Evolutionary conservation across 2,329 filamentous ascomycete species (phyloP), one percentile per base, ranked within the genome.

Genomic region (Xylariaceae sp.): DNA sequence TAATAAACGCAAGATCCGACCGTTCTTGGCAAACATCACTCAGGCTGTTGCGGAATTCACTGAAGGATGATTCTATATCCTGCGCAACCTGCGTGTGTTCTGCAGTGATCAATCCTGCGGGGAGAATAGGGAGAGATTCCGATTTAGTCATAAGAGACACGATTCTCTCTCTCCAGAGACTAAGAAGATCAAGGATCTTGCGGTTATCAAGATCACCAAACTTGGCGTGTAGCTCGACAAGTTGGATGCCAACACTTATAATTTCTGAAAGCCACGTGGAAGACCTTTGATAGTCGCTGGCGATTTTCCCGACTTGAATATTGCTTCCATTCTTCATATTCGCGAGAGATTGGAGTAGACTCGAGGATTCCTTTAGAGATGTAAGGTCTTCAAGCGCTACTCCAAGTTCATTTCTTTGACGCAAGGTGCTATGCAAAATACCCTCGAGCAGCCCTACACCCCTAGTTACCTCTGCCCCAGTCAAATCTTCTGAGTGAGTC

Each of bases 361-460:
- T 57, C 2, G 80, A 71, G 1, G 75, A 61, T 2, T 61, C 62
- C 16, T 76, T 69, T 5, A 87, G 73, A 12, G 68, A 68, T 11
- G 68, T 65, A 9, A 82, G 67, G 1, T 75, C 71, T 12, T 68
- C 70, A 3, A 78, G 63, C 11, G 75, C 68, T 16, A 73, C 63
- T 37, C 78, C 74, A 29, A 88, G 75, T 5, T 76, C 73, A 43
- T 72, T 73, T 56, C 88, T 81, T 71, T 93, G 90, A 3, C 77
- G 74, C 11, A 91, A 69, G 1, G 84, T 72, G n/a, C 86, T 76
- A 57, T 88, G 82, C 26, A 98, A 78, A 57, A 97, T 81, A 23
- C 93, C 92, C 71, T 99, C 95, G n/a, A 97, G 78, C 63, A 91
- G 91, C 0, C 92, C 92, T 45, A 90, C 83, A 70, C 92, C 93